phyloP scores from a whole-genome alignment of 148 eudicot genomes.

The Dianthus caryophyllus region DNA sequence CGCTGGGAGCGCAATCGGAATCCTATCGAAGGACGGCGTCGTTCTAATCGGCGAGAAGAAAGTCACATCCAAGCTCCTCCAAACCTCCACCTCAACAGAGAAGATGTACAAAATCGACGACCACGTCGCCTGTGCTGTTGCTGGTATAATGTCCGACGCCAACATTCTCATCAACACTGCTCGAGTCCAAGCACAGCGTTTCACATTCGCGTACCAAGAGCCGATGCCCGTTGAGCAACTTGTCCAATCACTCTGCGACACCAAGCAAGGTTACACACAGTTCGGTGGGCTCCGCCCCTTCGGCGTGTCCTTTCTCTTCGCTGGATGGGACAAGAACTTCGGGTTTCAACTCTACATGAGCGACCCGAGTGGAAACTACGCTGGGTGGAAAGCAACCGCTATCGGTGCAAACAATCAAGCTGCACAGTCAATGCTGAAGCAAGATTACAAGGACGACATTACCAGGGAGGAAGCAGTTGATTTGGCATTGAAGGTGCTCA shows the following conservation, averaged over 20 bases:
- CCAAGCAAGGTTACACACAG: constrained; percentile 93
- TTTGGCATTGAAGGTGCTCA: constrained; percentile 84
- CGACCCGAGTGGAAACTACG: constrained; percentile 91
- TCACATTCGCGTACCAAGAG: constrained; percentile 67
- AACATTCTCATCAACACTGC: constrained; percentile 91
- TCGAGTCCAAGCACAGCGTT: constrained; percentile 81
- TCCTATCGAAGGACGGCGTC: constrained; percentile 72
- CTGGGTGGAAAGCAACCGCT: constrained; percentile 95
- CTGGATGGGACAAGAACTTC: constrained; percentile 80
- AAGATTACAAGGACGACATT: constrained; percentile 92
- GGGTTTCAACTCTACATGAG: constrained; percentile 90
- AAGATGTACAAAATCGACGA: constrained; percentile 96
- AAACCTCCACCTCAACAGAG: constrained; percentile 70
- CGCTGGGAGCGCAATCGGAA: constrained; percentile 85
- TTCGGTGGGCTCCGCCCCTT: constrained; percentile 95
- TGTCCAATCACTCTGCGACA: constrained; percentile 77
- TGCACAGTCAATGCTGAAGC: constrained; percentile 96
- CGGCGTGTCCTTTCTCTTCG: constrained; percentile 84
- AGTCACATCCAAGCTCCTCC: constrained; percentile 87
- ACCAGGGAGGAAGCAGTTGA: constrained; percentile 79
- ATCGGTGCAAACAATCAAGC: constrained; percentile 89
- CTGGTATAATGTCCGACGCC: constrained; percentile 95
- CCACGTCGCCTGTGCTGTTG: constrained; percentile 92
- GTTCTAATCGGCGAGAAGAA: constrained; percentile 89
- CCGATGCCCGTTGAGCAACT: constrained; percentile 94